A percentile compares a stretch with the other conserved stretches of the same genome.
Conservation (phyloP, 768 basidiomycete genomes). For the Nidula microcarpa region DNA sequence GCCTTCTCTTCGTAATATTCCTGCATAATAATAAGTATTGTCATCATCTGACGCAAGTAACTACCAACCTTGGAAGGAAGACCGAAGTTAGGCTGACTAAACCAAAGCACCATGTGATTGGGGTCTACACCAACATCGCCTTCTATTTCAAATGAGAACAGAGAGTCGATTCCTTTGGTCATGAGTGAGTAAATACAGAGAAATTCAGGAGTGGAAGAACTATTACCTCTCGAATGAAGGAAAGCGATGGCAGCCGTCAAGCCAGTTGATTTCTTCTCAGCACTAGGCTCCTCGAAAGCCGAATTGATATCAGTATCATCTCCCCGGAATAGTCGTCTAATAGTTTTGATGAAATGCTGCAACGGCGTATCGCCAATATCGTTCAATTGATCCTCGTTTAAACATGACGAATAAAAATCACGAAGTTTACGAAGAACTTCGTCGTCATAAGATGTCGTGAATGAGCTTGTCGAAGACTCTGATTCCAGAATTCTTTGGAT, state of each 20-base stretch:
- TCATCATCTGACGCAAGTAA: not conserved
- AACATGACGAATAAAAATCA: slow-evolving; percentile 76
- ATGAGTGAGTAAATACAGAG: slow-evolving; percentile 1
- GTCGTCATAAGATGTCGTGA: slow-evolving; percentile 41
- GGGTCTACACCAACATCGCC: slow-evolving; percentile 88
- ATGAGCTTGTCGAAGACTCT: slow-evolving; percentile 22
- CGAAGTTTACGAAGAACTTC: slow-evolving; percentile 62
- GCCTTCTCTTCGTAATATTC: slow-evolving; percentile 86
- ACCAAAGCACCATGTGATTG: slow-evolving; percentile 81
- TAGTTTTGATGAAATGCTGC: slow-evolving; percentile 55
- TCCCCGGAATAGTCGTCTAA: slow-evolving; percentile 59
- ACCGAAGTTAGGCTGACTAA: slow-evolving; percentile 76
- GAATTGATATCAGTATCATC: slow-evolving; percentile 36
- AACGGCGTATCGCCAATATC: slow-evolving; percentile 71
- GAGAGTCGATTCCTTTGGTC: slow-evolving; percentile 60
- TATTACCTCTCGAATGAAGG: slow-evolving; percentile 79
- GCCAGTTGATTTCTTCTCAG: slow-evolving; percentile 39
- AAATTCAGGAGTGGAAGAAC: slow-evolving; percentile 1
- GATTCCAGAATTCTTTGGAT: slow-evolving; percentile 69
- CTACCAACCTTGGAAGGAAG: slow-evolving; percentile 77
- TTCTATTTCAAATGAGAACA: slow-evolving; percentile 83
- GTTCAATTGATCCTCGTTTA: slow-evolving; percentile 76
- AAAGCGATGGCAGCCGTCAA: slow-evolving; percentile 83
- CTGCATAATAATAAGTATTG: slow-evolving; percentile 26
- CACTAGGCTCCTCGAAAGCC: slow-evolving; percentile 7